Percentiles rank a stretch among this genome's conserved stretches.
These are phyloP conservation scores for Aspergillus fijiensis DNA, from an alignment of 2,329 filamentous ascomycete genomes.

Conservation along the genomic window DNA sequence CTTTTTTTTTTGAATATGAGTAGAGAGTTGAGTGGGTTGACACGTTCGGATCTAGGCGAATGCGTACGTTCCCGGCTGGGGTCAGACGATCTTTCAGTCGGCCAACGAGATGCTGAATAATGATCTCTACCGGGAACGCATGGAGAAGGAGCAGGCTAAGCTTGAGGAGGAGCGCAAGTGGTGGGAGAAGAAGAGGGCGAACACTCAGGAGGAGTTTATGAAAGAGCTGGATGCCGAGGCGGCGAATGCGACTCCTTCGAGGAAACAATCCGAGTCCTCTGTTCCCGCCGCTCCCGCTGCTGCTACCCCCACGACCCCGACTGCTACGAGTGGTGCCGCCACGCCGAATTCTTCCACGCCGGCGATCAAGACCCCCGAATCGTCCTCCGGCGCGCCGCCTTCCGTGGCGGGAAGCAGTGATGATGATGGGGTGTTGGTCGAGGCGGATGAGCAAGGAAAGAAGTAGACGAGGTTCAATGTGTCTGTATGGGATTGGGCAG, in stretches of 20 bases:
- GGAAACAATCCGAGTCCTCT: neutral
- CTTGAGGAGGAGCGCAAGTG: constrained; percentile 75
- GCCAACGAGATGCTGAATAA: constrained; percentile 96
- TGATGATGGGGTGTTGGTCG: constrained; percentile 77
- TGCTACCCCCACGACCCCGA: constrained; percentile 11
- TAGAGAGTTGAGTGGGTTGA: too few relatives aligned
- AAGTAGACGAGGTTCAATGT: constrained; percentile 31
- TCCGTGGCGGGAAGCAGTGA: constrained; percentile 60
- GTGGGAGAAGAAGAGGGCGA: constrained; percentile 82
- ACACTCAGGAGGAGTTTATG: constrained; percentile 75
- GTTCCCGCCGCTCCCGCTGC: constrained; percentile 15
- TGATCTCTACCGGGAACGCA: constrained; percentile 68
- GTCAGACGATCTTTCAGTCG: constrained; percentile 92
- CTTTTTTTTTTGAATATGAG: too few relatives aligned
- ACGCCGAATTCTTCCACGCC: constrained; percentile 9
- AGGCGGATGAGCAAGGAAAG: constrained; percentile 55
- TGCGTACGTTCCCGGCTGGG: constrained; percentile 83
- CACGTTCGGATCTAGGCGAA: constrained; percentile 66
- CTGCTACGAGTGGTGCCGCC: constrained; percentile 15
- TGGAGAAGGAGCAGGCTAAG: constrained; percentile 73
- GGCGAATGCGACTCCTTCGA: neutral
- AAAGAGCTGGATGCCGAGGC: constrained; percentile 65
- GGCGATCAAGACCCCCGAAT: constrained; percentile 21
- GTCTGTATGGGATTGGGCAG: constrained; percentile 1
- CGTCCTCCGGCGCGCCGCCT: constrained; percentile 29